These are phyloP conservation scores for Rhizopus microsporus DNA, from an alignment of 371 early-diverging fungal genomes.

Conservation along the genomic window DNA sequence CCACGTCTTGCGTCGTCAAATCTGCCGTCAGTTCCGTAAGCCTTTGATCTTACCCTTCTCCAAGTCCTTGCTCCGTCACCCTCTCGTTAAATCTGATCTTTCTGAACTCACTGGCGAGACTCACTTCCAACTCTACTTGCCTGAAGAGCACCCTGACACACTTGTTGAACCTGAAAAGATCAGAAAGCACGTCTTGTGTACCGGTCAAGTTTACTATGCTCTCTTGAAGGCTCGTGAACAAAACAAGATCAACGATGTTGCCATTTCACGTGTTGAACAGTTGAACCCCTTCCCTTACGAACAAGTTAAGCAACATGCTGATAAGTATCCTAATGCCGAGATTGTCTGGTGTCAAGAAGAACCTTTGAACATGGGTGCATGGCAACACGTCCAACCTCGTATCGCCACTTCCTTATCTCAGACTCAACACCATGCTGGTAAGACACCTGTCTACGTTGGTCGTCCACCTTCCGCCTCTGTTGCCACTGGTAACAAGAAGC, in stretches of 20 bases:
- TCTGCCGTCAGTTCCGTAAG: conserved; percentile 96
- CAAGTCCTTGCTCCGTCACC: conserved; percentile 93
- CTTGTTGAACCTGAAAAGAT: conserved; percentile 77
- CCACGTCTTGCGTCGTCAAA: conserved; percentile 94
- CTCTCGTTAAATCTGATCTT: conserved; percentile 82
- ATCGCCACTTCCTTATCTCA: conserved; percentile 78
- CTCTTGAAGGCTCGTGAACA: conserved; percentile 84
- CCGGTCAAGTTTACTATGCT: conserved; percentile 96
- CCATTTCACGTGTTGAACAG: conserved; percentile 95
- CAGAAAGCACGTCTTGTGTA: conserved; percentile 88
- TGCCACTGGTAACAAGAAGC: conserved; percentile 97
- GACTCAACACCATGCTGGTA: conserved; percentile 70
- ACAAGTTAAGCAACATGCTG: conserved; percentile 79
- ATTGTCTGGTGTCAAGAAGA: conserved; percentile 96
- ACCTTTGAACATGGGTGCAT: conserved; percentile 91
- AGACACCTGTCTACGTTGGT: conserved; percentile 82
- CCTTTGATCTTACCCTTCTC: conserved; percentile 87
- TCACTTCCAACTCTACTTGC: conserved; percentile 88
- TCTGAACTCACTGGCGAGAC: conserved; percentile 83
- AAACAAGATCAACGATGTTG: conserved; percentile 82
- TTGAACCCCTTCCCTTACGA: conserved; percentile 96
- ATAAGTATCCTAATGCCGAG: conserved; percentile 89
- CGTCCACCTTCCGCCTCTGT: conserved; percentile 93
- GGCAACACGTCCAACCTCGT: conserved; percentile 87
- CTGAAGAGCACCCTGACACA: conserved; percentile 82